Percentiles rank a stretch among this genome's conserved stretches.
phyloP scores from a whole-genome alignment of 129 eudicot species.

The Chrysanthemum lavandulifolium region DNA sequence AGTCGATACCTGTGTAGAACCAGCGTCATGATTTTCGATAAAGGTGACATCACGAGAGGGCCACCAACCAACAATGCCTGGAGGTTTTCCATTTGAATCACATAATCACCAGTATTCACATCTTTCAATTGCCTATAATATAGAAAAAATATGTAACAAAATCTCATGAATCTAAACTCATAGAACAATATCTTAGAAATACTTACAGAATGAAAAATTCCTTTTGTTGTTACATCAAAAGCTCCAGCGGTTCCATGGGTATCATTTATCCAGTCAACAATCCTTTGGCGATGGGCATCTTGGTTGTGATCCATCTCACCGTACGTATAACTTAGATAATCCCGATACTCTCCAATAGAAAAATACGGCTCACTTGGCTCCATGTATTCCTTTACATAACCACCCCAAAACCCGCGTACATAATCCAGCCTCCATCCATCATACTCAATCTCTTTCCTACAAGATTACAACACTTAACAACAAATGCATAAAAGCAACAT shows the following conservation, averaged over 20 bases:
- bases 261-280: constrained; percentile 88
- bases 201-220: constrained; percentile 89
- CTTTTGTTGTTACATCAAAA: constrained; percentile 98
- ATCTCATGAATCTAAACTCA: background rate
- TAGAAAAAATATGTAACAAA: background rate
- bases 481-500: background rate
- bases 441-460: constrained; percentile 32
- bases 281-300: constrained; percentile 92
- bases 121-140: constrained; percentile 75
- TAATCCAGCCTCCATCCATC: constrained; percentile 82
- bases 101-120: constrained; percentile 94
- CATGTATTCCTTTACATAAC: constrained; percentile 51
- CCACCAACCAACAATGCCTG: constrained; percentile 99
- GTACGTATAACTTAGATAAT: constrained; percentile 80
- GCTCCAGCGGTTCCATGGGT: constrained; percentile 86
- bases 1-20: constrained; percentile 82
- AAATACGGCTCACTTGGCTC: constrained; percentile 79
- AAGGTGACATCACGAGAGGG: constrained; percentile 98
- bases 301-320: constrained; percentile 96
- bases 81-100: constrained; percentile 88
- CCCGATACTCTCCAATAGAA: constrained; percentile 96
- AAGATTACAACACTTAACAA: background rate
- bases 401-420: constrained; percentile 34
- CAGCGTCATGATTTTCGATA: constrained; percentile 98
- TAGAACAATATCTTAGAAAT: background rate